Conservation (phyloP, 495 filamentous ascomycete species). For the Xylaria scruposa region DNA sequence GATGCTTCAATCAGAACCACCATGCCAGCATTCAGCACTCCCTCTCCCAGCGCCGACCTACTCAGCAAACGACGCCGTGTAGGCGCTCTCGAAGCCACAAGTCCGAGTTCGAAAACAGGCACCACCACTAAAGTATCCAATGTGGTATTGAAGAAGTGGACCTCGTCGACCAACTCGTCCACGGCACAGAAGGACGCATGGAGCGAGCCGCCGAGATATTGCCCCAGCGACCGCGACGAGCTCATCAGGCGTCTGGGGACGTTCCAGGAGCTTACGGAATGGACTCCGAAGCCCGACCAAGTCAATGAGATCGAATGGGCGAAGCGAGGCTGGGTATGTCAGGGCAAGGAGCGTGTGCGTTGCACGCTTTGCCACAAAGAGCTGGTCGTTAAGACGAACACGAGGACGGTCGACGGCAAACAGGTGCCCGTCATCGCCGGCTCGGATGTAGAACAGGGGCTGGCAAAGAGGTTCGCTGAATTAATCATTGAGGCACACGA, state of each 20-base stretch:
- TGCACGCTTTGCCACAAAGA: constrained; percentile 85
- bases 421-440: constrained; percentile 59
- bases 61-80: constrained; percentile 57
- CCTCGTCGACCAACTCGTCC: constrained; percentile 21
- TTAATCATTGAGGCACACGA: constrained; percentile 78
- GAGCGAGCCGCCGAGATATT: constrained; percentile 64
- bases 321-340: constrained; percentile 89
- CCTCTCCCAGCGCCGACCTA: constrained; percentile 39
- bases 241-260: constrained; percentile 85
- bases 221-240: constrained; percentile 81
- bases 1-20: constrained; percentile 36
- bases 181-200: constrained; percentile 30
- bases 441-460: constrained; percentile 63
- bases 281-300: constrained; percentile 78
- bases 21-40: constrained; percentile 30
- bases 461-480: constrained; percentile 79
- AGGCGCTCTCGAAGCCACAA: constrained; percentile 37
- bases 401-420: constrained; percentile 68
- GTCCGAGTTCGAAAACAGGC: constrained; percentile 30
- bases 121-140: constrained; percentile 46
- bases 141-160: constrained; percentile 52
- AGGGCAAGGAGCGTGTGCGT: constrained; percentile 78
- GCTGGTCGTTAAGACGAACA: constrained; percentile 79
- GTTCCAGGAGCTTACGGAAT: constrained; percentile 87
- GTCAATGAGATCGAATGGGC: constrained; percentile 96